Conservation (phyloP, 1,284 basidiomycete genomes). For the Melampsora larici-populina region DNA sequence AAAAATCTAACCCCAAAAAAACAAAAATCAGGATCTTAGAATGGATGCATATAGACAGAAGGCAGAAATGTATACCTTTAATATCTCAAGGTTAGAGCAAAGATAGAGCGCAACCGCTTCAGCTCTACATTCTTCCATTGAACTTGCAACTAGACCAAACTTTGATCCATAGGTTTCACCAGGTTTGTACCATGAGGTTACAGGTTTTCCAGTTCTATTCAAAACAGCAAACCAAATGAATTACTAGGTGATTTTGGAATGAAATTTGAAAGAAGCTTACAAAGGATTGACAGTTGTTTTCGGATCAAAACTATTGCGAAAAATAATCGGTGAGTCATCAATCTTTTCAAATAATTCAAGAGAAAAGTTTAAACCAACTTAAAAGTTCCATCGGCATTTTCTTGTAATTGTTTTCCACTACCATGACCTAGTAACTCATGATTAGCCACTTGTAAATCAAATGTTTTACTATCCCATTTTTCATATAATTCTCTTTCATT, state of each 20-base stretch:
- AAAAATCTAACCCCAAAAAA: slow-evolving; percentile 25
- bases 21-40: not conserved
- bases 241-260: not conserved
- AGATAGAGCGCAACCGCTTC: slow-evolving; percentile 74
- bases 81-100: slow-evolving; percentile 49
- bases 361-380: slow-evolving; percentile 60
- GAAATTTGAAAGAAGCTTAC: slow-evolving; percentile 4
- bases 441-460: slow-evolving; percentile 79
- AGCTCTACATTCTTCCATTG: slow-evolving; percentile 80
- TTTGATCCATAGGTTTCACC: slow-evolving; percentile 75
- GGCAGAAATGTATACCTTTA: slow-evolving; percentile 2
- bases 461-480: slow-evolving; percentile 69
- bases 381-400: slow-evolving; percentile 67
- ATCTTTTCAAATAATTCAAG: slow-evolving; percentile 7
- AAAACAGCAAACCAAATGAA: slow-evolving; percentile 63
- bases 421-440: slow-evolving; percentile 65
- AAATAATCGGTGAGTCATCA: not conserved
- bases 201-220: slow-evolving; percentile 73
- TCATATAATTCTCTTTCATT: slow-evolving; percentile 68
- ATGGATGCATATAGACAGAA: slow-evolving; percentile 48
- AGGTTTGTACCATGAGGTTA: slow-evolving; percentile 77
- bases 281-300: slow-evolving; percentile 33
- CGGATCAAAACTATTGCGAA: slow-evolving; percentile 25
- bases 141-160: slow-evolving; percentile 75
- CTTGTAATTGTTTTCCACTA: slow-evolving; percentile 73